Evolutionary conservation across 768 basidiomycete species (phyloP), one percentile per base, ranked within the genome.

Genomic region (Boletus reticulatus): DNA sequence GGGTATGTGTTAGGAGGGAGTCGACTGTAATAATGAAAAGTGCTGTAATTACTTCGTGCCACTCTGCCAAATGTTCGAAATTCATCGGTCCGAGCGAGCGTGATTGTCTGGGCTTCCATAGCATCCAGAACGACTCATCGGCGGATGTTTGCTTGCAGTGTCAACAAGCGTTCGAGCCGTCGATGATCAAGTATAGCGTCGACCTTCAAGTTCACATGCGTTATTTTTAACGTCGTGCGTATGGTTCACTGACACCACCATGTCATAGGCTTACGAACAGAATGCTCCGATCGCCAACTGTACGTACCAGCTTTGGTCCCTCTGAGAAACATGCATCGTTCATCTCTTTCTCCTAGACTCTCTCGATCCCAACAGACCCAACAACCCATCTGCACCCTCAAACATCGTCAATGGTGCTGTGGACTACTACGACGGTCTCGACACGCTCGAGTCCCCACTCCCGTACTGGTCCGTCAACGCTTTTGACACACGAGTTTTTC

Each of bases 131-230:
- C 37, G 1, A 6, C 34, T 61, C 34, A 0, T 36, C 61, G 6
- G 16, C 16, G 3, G 13, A 51, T 3, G 44, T 52, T 11, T 68
- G 67, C 52, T 19, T 52, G 55, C 6, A 46, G 0, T 68, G 67
- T 42, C 67, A 65, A 32, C 36, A 67, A 22, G 67, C 67, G 11
- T 68, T 68, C 39, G 67, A 68, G 43, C 67, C 67, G 24, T 29
- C 69, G 59, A 67, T 69, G 59, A n/a, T 69, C 44, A 69, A 68
- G 58, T 69, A 69, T n/a, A 65, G 61, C 34, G 65, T 69, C 24
- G 65, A 67, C 32, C 53, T 65, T 17, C 67, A 68, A 19, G 10
- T 62, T 8, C 67, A 68, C 37, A 62, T 68, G 43, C 34, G 66
- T 6, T 10, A 5, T 14, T 12, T 42, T 12, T 10, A 11, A 12